Evolutionary conservation across 345 rosid species (phyloP).

Genomic region (Arabidopsis arenosa): DNA sequence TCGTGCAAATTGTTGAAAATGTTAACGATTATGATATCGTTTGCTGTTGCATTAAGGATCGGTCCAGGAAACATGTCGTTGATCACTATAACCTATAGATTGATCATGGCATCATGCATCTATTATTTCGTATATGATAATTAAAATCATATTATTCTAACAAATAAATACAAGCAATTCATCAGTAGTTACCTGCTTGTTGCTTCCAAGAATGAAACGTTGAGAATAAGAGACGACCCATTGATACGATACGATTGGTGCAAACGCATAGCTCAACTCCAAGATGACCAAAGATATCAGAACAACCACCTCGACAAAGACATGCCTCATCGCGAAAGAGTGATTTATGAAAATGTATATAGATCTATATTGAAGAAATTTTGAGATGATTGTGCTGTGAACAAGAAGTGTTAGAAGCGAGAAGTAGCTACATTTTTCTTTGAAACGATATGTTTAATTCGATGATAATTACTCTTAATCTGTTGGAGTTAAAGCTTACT

Average conservation of each 20-base stretch:
- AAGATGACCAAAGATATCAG: slow-evolving; percentile 23
- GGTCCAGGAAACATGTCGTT: slow-evolving; percentile 79
- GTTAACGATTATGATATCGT: slow-evolving; percentile 55
- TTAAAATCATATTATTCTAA: neutral
- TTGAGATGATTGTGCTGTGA: slow-evolving; percentile 5
- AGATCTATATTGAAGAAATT: neutral
- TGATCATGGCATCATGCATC: no score
- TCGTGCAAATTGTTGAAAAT: slow-evolving; percentile 61
- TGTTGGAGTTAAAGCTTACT: neutral
- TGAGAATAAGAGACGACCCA: slow-evolving; percentile 59
- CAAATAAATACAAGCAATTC: neutral
- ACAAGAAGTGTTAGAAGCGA: neutral
- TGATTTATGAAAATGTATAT: neutral
- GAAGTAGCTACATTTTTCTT: neutral
- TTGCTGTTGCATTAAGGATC: slow-evolving; percentile 58
- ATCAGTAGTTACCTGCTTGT: slow-evolving; percentile 48
- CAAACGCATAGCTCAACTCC: slow-evolving; percentile 31
- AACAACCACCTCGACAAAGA: slow-evolving; percentile 8
- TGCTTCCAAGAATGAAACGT: slow-evolving; percentile 54
- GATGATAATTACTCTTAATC: neutral
- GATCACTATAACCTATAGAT: slow-evolving; percentile 58
- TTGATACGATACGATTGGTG: slow-evolving; percentile 42
- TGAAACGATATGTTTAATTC: neutral
- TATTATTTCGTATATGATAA: neutral
- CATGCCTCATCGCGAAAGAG: slow-evolving; percentile 25